phyloP scores from a whole-genome alignment of 305 asterid genomes.

The Solanum hybrid region DNA sequence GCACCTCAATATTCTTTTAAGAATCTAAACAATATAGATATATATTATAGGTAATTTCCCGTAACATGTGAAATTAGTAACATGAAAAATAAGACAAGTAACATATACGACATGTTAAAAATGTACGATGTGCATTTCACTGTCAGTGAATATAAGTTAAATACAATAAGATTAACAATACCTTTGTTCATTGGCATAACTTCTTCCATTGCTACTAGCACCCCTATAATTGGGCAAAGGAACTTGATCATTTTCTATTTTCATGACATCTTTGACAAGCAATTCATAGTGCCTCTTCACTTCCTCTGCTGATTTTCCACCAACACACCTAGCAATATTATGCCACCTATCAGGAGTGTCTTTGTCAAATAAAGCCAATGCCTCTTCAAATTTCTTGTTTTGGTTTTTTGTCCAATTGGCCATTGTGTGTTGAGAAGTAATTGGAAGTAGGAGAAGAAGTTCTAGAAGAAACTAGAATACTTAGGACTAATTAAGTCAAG shows the following conservation, averaged over 20 bases:
- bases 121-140: not conserved
- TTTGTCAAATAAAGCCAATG: slow-evolving; percentile 58
- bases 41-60: not conserved
- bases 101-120: not conserved
- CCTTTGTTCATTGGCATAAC: slow-evolving; percentile 49
- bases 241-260: slow-evolving; percentile 56
- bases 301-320: slow-evolving; percentile 70
- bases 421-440: not conserved
- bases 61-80: not conserved
- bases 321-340: slow-evolving; percentile 62
- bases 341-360: slow-evolving; percentile 84
- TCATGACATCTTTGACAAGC: slow-evolving; percentile 55
- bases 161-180: not conserved
- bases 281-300: slow-evolving; percentile 62
- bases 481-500: not conserved
- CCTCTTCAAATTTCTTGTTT: slow-evolving; percentile 88
- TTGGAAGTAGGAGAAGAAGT: not conserved
- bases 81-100: not conserved
- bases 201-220: slow-evolving; percentile 21
- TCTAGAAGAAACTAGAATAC: not conserved
- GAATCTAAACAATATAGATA: not conserved
- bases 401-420: slow-evolving; percentile 59
- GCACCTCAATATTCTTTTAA: not conserved
- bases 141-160: not conserved
- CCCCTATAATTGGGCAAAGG: slow-evolving; percentile 61